phyloP scores from a whole-genome alignment of 805 yeast genomes.

The Candida incommunis region DNA sequence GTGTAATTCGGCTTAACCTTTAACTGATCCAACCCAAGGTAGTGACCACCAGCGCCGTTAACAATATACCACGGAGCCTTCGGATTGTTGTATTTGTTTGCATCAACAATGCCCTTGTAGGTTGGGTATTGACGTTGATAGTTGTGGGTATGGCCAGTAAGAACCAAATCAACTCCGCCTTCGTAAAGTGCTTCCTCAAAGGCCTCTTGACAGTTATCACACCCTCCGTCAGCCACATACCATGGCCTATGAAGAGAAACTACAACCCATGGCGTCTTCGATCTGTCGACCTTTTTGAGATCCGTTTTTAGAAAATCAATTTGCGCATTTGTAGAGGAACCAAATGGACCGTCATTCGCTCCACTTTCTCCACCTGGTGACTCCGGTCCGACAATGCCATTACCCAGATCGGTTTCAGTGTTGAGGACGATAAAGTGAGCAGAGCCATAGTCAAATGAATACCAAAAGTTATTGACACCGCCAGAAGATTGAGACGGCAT shows the following conservation, averaged over 20 bases:
- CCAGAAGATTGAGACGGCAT: constrained; percentile 17
- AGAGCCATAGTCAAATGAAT: constrained; percentile 20
- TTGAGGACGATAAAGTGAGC: constrained; percentile 18
- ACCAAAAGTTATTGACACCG: constrained; percentile 18
- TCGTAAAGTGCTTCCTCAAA: constrained; percentile 13
- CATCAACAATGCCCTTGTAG: constrained; percentile 13
- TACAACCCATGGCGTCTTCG: constrained; percentile 17
- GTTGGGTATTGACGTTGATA: constrained; percentile 14
- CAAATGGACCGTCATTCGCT: constrained; percentile 12
- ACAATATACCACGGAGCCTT: constrained; percentile 19
- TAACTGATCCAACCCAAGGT: constrained; percentile 15
- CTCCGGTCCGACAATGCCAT: constrained; percentile 10
- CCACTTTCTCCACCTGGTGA: constrained; percentile 7
- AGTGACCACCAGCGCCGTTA: constrained; percentile 20
- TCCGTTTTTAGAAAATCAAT: constrained; percentile 18
- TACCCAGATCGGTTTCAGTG: constrained; percentile 19
- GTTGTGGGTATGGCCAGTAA: constrained; percentile 16
- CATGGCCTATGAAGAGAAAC: constrained; percentile 20
- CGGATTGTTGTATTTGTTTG: constrained; percentile 18
- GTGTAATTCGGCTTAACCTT: constrained; percentile 1
- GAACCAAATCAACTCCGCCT: constrained; percentile 13
- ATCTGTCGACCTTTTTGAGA: constrained; percentile 16
- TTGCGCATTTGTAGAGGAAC: constrained; percentile 12
- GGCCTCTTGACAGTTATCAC: constrained; percentile 12
- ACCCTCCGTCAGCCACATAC: constrained; percentile 15